phyloP scores from a whole-genome alignment of 2,329 filamentous ascomycete genomes.

The Cladosporium sp. region DNA sequence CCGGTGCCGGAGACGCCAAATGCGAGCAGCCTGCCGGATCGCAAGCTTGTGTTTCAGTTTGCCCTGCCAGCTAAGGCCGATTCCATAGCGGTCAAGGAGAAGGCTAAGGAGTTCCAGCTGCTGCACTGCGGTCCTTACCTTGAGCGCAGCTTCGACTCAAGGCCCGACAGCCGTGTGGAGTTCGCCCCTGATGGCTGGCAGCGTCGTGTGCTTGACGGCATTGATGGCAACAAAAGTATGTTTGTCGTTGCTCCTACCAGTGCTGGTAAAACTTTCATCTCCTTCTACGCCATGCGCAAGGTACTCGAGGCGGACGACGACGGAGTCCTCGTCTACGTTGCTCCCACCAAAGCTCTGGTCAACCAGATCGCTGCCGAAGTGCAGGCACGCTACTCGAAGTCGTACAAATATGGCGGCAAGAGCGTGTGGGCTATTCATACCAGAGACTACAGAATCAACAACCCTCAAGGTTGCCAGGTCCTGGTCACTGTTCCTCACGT shows the following conservation, averaged over 20 bases:
- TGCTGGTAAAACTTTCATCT: constrained; percentile 77
- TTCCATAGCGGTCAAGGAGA: constrained; percentile 27
- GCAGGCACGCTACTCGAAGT: constrained; percentile 66
- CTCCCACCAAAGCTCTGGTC: constrained; percentile 73
- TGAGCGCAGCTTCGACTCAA: constrained; percentile 66
- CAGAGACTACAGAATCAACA: constrained; percentile 68
- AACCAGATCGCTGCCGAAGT: constrained; percentile 79
- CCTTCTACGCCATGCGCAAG: constrained; percentile 77
- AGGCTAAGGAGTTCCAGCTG: constrained; percentile 58
- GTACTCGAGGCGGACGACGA: constrained; percentile 62
- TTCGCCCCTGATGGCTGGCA: constrained; percentile 77
- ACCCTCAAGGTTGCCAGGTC: constrained; percentile 64
- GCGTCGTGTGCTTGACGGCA: constrained; percentile 62
- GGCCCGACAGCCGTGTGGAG: constrained; percentile 59
- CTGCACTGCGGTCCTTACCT: constrained; percentile 65
- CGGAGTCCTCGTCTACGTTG: constrained; percentile 69
- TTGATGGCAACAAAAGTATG: constrained; percentile 63
- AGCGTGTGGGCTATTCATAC: constrained; percentile 77
- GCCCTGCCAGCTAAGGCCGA: constrained; percentile 26
- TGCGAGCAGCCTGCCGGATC: constrained; percentile 14
- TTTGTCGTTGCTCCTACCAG: constrained; percentile 74
- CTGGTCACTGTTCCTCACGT: constrained; percentile 73
- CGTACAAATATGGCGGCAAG: constrained; percentile 52
- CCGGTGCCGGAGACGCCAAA: constrained; percentile 23
- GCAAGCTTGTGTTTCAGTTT: constrained; percentile 41